phyloP scores from a whole-genome alignment of 2,329 filamentous ascomycete genomes.

The Apiospora saccharicola region DNA sequence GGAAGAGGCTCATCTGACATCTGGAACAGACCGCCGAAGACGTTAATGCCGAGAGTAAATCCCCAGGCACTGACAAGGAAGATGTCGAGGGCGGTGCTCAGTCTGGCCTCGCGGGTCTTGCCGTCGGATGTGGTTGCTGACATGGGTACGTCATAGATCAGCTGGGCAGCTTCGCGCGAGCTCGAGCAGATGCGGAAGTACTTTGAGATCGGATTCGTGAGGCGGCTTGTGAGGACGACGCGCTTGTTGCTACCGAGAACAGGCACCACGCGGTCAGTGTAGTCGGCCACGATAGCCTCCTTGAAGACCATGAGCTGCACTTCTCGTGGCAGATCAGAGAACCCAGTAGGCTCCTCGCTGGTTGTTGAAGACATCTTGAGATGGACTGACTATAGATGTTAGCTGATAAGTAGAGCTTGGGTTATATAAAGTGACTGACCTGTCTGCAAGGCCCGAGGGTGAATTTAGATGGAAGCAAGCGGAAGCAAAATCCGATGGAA shows the following conservation, averaged over 20 bases:
- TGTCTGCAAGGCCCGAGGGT: neutral
- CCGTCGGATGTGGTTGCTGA: neutral
- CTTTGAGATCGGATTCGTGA: neutral
- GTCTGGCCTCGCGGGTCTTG: neutral
- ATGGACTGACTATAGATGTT: neutral
- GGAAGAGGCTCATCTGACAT: neutral
- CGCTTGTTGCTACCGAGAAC: neutral
- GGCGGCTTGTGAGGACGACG: neutral
- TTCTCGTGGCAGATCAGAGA: neutral
- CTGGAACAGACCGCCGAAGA: neutral
- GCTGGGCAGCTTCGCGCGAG: neutral
- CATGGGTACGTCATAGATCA: neutral
- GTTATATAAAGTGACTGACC: neutral
- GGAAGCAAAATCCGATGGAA: neutral
- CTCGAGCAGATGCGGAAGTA: neutral
- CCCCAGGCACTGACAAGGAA: neutral
- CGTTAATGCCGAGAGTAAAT: neutral
- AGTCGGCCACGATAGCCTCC: neutral
- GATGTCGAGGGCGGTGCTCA: neutral
- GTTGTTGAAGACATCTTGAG: neutral
- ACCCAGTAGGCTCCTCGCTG: too few relatives aligned
- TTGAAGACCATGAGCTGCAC: neutral
- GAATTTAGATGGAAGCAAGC: neutral
- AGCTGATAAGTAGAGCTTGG: neutral
- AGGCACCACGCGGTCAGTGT: neutral